phyloP scores from a whole-genome alignment of 192 early-diverging fungal genomes.

The Helicostylum pulchrum region DNA sequence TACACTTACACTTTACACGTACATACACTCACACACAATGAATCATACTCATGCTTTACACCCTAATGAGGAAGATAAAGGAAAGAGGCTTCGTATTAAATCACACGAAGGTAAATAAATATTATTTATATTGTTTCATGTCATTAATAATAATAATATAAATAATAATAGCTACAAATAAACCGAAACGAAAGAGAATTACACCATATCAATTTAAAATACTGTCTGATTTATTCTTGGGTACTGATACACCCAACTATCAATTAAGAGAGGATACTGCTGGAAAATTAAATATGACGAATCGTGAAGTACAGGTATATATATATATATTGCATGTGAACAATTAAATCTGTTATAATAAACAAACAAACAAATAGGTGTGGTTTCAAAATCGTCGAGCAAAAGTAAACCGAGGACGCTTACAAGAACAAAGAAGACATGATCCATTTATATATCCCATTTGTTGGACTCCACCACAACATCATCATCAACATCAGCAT shows the following conservation, averaged over 20 bases:
- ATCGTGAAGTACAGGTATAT: conserved; percentile 74
- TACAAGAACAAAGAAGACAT: conserved; percentile 7
- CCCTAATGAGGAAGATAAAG: conserved; percentile 12
- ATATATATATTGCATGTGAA: conserved; percentile 21
- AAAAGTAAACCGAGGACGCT: conserved; percentile 63
- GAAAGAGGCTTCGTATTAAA: conserved; percentile 18
- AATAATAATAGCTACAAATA: conserved; percentile 26
- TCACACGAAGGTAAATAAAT: conserved; percentile 21
- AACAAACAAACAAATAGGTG: conserved; percentile 40
- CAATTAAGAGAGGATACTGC: conserved; percentile 72
- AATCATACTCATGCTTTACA: too few species aligned
- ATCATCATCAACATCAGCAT: conserved; percentile 2
- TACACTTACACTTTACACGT: too few species aligned
- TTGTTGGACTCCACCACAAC: background rate
- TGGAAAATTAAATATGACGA: conserved; percentile 72
- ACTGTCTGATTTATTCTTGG: conserved; percentile 65
- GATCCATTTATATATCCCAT: conserved; percentile 7
- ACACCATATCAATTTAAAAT: conserved; percentile 71
- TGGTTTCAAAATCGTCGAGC: conserved; percentile 88
- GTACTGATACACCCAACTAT: conserved; percentile 74
- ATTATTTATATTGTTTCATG: conserved; percentile 2
- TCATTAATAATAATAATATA: background rate
- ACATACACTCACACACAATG: too few species aligned
- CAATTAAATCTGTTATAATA: conserved; percentile 8
- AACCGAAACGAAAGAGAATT: conserved; percentile 76